Conservation (phyloP, 225 moss, liverwort and hornwort species). For the Physcomitrium patens region DNA sequence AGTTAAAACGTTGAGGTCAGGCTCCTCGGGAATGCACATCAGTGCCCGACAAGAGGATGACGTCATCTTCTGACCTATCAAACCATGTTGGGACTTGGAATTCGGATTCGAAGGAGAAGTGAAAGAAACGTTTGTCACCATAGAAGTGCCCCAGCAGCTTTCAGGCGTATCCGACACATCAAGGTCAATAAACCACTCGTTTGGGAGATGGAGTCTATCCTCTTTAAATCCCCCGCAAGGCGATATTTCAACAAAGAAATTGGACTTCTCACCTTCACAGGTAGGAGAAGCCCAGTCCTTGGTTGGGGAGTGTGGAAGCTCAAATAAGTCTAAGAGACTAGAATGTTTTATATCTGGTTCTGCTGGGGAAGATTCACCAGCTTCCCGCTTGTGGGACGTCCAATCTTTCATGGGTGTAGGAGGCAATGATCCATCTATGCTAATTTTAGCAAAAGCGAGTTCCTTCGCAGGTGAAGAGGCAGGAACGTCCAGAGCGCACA, state of each 20-base stretch:
- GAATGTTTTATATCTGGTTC: slow-evolving; percentile 26
- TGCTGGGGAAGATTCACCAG: slow-evolving; percentile 7
- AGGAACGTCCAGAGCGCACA: slow-evolving; percentile 43
- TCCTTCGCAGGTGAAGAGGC: slow-evolving; percentile 46
- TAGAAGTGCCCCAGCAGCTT: slow-evolving; percentile 35
- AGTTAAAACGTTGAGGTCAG: slow-evolving; percentile 19
- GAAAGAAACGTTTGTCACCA: slow-evolving; percentile 33
- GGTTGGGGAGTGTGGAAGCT: slow-evolving; percentile 50
- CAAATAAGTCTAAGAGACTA: slow-evolving; percentile 27
- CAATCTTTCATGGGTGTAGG: slow-evolving; percentile 53
- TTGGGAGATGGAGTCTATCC: slow-evolving; percentile 36
- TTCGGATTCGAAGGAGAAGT: slow-evolving; percentile 23
- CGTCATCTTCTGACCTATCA: slow-evolving; percentile 16
- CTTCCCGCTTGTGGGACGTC: slow-evolving; percentile 40
- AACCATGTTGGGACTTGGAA: slow-evolving; percentile 1
- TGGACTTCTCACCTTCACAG: slow-evolving; percentile 3
- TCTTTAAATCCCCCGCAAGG: slow-evolving; percentile 7
- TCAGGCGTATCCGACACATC: slow-evolving; percentile 35
- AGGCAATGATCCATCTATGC: slow-evolving; percentile 52
- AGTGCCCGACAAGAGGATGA: slow-evolving; percentile 18
- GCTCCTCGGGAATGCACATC: slow-evolving; percentile 20
- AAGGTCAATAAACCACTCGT: slow-evolving; percentile 42
- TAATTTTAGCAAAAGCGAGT: slow-evolving; percentile 48
- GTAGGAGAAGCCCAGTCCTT: slow-evolving; percentile 56
- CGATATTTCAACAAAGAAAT: not conserved